Base-by-base conservation (phyloP, 345 rosid species). In the Populus simonii region DNA sequence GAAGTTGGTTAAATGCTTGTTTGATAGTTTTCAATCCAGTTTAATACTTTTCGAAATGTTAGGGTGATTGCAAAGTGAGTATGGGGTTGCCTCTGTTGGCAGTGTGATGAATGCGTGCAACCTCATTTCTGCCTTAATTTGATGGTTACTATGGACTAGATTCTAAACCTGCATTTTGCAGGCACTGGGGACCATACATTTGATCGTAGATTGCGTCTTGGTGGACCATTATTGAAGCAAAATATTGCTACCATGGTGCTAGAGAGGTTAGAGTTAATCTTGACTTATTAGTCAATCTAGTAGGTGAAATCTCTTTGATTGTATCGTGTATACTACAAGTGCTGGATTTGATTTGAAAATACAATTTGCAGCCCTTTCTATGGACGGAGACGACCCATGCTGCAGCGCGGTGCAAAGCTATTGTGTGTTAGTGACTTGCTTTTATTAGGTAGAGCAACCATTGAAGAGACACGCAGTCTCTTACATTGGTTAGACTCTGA, bases 391-490 rank as follows among this genome's bases (percentile, higher is more conserved):
- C 97, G 99, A 68, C 98, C 99, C 16, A 41, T 92, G 83, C 84
- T 93, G 79, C 99, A 93, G 81, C 85, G 82, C 51, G 99, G 97
- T 51, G 90, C 98, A 27, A 96, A 92, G 75, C 93, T 96, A 8
- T 88, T 96, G 62, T 91, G 99, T 82, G 98, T 96, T 39, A 96
- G 99, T 79, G 99, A 96, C 90, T 87, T 96, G 82, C 97, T 96
- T 75, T 85, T 96, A 80, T 87, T 93, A 74, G 98, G 98, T 71
- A 91, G 95, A 85, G 95, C 92, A 74, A 96, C 98, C 39, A 93
- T 93, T 74, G 98, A 96, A 62, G 98, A 96, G 91, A 82, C 97
- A 7, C 97, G 97, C 3, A 79, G 98, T 85, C 98, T 96, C 76
- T 79, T 96, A 75, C 84, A 92, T 82, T 96, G 99, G 99, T 84